Conservation (phyloP, 2,329 filamentous ascomycete species). For the Verticillium longisporum region DNA sequence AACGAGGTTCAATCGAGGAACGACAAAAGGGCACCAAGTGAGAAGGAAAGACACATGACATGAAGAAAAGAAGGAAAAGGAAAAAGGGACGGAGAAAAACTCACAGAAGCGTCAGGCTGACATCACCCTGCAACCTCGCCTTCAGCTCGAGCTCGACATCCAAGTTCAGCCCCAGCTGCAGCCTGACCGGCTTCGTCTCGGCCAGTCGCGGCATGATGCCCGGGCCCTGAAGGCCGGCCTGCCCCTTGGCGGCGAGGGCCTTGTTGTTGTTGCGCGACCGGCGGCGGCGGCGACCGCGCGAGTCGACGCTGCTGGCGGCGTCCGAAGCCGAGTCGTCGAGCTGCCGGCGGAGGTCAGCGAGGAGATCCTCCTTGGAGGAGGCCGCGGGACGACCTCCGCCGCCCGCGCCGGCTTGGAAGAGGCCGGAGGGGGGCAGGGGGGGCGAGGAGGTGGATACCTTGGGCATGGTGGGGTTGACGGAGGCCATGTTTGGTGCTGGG, state of each 20-base stretch:
- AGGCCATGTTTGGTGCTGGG: neutral
- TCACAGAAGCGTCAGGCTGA: constrained; percentile 65
- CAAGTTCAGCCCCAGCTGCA: constrained; percentile 66
- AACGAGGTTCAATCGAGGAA: neutral
- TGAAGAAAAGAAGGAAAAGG: neutral
- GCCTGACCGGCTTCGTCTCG: constrained; percentile 55
- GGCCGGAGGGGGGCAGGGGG: neutral
- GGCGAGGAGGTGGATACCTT: constrained; percentile 3
- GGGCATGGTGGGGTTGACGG: neutral
- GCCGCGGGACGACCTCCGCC: neutral
- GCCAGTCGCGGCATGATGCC: constrained; percentile 16
- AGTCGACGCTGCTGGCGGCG: constrained; percentile 8
- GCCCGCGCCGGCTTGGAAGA: neutral
- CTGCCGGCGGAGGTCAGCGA: constrained; percentile 11
- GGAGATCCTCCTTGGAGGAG: constrained; percentile 9
- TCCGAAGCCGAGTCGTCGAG: constrained; percentile 10
- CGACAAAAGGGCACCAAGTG: too few relatives aligned
- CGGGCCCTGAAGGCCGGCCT: constrained; percentile 7
- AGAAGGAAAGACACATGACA: neutral
- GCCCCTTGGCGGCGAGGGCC: constrained; percentile 1
- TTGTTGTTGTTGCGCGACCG: constrained; percentile 7
- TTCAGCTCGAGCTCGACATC: constrained; percentile 74
- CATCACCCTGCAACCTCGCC: constrained; percentile 68
- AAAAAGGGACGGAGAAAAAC: constrained; percentile 8
- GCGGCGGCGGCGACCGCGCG: neutral